These are phyloP conservation scores for Euphorbia pulcherrima DNA, from an alignment of 345 rosid species.

Conservation along the genomic window DNA sequence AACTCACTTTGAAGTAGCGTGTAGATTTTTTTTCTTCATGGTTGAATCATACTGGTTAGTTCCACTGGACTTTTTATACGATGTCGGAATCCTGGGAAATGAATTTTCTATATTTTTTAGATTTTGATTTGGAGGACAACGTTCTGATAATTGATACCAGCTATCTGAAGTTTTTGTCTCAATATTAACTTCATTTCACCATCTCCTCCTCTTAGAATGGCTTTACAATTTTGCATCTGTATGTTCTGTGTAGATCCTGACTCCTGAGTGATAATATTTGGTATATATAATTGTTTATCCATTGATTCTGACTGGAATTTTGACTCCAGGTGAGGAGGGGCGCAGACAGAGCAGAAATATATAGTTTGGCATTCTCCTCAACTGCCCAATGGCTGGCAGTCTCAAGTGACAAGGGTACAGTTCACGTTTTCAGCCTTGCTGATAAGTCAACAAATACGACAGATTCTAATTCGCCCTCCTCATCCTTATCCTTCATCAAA, in stretches of 20 bases:
- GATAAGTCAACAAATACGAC: conserved; percentile 41
- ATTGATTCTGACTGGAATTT: not conserved
- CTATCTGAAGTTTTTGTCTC: not conserved
- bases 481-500: conserved; percentile 73
- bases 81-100: not conserved
- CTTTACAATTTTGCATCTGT: not conserved
- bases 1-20: too few species aligned
- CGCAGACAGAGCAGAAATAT: conserved; percentile 96
- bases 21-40: not conserved
- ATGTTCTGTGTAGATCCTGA: not conserved
- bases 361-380: conserved; percentile 91
- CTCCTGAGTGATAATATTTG: not conserved
- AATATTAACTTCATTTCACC: not conserved
- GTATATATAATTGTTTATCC: not conserved
- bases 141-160: not conserved
- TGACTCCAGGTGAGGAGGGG: conserved; percentile 81
- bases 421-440: conserved; percentile 82
- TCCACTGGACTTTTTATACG: not conserved
- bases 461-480: conserved; percentile 40
- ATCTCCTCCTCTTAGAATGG: not conserved
- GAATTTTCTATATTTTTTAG: not conserved
- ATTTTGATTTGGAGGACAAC: not conserved
- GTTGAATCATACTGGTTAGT: not conserved
- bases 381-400: conserved; percentile 86
- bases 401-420: conserved; percentile 97